These are phyloP conservation scores for Musa troglodytarum DNA, from an alignment of 176 grass and related monocot genomes.

Conservation along the genomic window DNA sequence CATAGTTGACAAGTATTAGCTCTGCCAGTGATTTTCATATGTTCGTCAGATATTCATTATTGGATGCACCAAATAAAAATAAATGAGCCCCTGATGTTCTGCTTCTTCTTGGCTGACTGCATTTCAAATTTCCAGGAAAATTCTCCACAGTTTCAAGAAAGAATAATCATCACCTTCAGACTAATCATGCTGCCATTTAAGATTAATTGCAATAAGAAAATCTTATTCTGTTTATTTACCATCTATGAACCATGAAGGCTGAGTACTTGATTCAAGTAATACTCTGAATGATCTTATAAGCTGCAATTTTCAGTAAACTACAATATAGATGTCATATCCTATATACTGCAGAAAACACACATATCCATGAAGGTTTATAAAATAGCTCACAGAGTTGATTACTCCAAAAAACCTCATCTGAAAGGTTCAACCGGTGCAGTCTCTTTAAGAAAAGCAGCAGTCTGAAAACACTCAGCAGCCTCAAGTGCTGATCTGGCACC, in stretches of 20 bases:
- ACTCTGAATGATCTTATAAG: background rate
- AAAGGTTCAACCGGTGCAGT: conserved; percentile 93
- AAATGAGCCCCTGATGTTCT: no score
- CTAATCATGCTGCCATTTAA: background rate
- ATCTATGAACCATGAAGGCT: background rate
- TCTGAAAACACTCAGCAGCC: conserved; percentile 90
- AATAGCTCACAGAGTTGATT: conserved; percentile 39
- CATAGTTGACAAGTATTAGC: no score
- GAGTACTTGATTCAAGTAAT: background rate
- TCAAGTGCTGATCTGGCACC: conserved; percentile 48
- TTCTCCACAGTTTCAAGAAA: background rate
- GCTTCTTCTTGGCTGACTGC: background rate
- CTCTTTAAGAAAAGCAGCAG: conserved; percentile 83
- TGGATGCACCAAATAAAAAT: no score
- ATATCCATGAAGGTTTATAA: conserved; percentile 22
- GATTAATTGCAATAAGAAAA: background rate
- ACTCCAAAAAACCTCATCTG: conserved; percentile 47
- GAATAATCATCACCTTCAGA: background rate
- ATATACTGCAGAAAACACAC: conserved; percentile 23
- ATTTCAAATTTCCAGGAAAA: background rate
- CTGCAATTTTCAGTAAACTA: conserved; percentile 22
- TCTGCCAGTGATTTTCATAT: no score
- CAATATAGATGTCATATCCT: conserved; percentile 23
- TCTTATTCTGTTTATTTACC: background rate
- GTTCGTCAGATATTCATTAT: no score